Evolutionary conservation across 805 yeast species (phyloP).

Genomic region (Candida morakotiae): DNA sequence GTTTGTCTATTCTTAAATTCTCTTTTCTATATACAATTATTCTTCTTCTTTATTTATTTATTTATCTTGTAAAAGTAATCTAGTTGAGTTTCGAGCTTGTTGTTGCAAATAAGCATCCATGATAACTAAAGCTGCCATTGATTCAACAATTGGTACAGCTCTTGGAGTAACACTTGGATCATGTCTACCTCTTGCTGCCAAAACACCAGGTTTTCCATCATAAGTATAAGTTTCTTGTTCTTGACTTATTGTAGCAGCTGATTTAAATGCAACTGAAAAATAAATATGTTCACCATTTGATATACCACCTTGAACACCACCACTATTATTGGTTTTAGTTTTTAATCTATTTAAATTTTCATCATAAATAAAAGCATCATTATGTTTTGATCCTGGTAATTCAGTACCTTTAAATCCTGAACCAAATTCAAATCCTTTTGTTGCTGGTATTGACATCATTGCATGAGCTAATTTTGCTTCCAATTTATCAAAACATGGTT

Average conservation of each 20-base stretch:
- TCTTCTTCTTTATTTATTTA: too few species aligned
- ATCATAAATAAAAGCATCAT: slow-evolving; percentile 75
- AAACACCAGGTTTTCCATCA: slow-evolving; percentile 80
- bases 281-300: slow-evolving; percentile 93
- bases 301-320: slow-evolving; percentile 98
- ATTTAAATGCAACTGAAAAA: slow-evolving; percentile 94
- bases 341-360: slow-evolving; percentile 61
- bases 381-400: slow-evolving; percentile 91
- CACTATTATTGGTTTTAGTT: slow-evolving; percentile 88
- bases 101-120: slow-evolving; percentile 85
- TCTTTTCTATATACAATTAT: not conserved
- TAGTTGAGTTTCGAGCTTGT: slow-evolving; percentile 62
- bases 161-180: slow-evolving; percentile 98
- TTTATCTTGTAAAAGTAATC: slow-evolving; percentile 3
- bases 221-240: slow-evolving; percentile 86
- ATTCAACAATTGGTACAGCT: slow-evolving; percentile 97
- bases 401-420: slow-evolving; percentile 90
- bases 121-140: slow-evolving; percentile 94
- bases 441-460: slow-evolving; percentile 95
- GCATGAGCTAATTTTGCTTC: slow-evolving; percentile 97
- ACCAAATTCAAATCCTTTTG: slow-evolving; percentile 97
- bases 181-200: slow-evolving; percentile 97
- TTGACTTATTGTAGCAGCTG: slow-evolving; percentile 96
- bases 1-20: not conserved
- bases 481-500: slow-evolving; percentile 94